A percentile compares a stretch with the other conserved stretches of the same genome.
Conservation (phyloP, 768 basidiomycete genomes). For the Boletus speciosus region DNA sequence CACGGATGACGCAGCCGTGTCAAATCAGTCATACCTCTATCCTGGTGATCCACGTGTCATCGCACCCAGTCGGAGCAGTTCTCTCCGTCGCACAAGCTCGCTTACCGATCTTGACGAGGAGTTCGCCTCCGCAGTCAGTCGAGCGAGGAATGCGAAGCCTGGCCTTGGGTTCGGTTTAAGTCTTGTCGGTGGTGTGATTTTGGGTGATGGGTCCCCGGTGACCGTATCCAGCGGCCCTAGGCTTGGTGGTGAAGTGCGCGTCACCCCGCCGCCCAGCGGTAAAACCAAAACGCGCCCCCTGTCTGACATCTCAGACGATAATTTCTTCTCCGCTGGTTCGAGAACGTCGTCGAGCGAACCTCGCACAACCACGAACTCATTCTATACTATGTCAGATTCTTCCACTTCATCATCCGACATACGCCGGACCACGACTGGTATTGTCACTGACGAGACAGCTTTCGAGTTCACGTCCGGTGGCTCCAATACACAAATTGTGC, state of each 20-base stretch:
- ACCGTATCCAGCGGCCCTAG: slow-evolving; percentile 66
- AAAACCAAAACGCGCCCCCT: slow-evolving; percentile 28
- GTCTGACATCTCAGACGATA: slow-evolving; percentile 40
- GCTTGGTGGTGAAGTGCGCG: slow-evolving; percentile 39
- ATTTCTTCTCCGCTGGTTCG: slow-evolving; percentile 45
- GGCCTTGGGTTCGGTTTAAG: slow-evolving; percentile 45
- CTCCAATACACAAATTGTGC: slow-evolving; percentile 42
- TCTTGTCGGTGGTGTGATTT: slow-evolving; percentile 37
- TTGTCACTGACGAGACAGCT: slow-evolving; percentile 38
- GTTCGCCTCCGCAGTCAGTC: slow-evolving; percentile 43
- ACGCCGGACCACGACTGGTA: slow-evolving; percentile 28
- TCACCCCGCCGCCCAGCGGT: slow-evolving; percentile 45
- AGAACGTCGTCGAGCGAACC: slow-evolving; percentile 31
- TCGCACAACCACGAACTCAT: slow-evolving; percentile 28
- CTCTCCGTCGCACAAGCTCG: slow-evolving; percentile 63
- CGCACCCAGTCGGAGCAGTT: slow-evolving; percentile 59
- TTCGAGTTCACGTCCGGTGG: slow-evolving; percentile 36
- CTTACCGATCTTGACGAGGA: slow-evolving; percentile 73
- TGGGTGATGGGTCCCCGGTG: slow-evolving; percentile 61
- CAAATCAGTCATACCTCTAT: slow-evolving; percentile 63
- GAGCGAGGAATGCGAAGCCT: slow-evolving; percentile 39
- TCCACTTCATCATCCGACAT: slow-evolving; percentile 30
- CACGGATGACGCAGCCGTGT: slow-evolving; percentile 70
- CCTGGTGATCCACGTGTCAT: slow-evolving; percentile 73
- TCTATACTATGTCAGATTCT: slow-evolving; percentile 34